phyloP scores from a whole-genome alignment of 495 filamentous ascomycete species.

The Xylaria longipes region DNA sequence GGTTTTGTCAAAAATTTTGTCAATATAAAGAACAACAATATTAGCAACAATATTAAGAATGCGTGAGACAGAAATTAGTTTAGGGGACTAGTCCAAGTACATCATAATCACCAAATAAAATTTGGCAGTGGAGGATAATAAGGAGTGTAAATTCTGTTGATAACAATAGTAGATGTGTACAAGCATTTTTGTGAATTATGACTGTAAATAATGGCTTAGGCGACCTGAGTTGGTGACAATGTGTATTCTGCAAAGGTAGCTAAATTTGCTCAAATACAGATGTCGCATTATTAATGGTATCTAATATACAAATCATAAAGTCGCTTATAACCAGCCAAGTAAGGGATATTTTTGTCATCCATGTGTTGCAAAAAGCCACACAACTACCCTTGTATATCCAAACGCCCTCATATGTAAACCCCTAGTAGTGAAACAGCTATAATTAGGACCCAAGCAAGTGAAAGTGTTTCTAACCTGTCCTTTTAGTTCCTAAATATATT shows the following conservation, averaged over 20 bases:
- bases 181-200: background rate
- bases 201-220: background rate
- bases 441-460: background rate
- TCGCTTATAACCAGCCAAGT: background rate
- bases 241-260: background rate
- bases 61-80: background rate
- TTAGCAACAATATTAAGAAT: too few species aligned
- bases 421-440: background rate
- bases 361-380: background rate
- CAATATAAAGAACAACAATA: background rate
- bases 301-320: background rate
- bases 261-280: background rate
- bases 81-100: too few species aligned
- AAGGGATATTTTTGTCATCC: background rate
- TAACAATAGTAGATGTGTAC: background rate
- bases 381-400: background rate
- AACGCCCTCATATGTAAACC: conserved; percentile 9
- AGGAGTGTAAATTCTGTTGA: too few species aligned
- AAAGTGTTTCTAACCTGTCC: background rate
- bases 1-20: background rate
- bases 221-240: background rate
- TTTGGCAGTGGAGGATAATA: too few species aligned
- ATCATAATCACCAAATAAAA: too few species aligned
- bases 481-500: conserved; percentile 19
- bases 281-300: background rate